Conservation (phyloP, 1,284 basidiomycete genomes). For the Polyporus tsugae region DNA sequence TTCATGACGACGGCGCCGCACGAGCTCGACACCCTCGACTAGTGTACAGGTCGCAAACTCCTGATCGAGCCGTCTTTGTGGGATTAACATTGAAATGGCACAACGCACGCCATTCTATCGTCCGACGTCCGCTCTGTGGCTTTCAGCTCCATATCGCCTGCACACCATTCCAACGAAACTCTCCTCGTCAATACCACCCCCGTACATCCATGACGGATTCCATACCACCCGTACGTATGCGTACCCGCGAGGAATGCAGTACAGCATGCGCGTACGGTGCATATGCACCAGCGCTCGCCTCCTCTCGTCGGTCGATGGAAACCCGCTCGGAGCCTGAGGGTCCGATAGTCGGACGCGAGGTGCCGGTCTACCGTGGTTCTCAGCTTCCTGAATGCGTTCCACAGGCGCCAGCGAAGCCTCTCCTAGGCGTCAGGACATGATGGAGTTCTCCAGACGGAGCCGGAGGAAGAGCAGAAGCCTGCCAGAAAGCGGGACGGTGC, state of each 20-base stretch:
- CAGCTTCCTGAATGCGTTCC: not conserved
- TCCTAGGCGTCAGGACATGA: slow-evolving; percentile 1
- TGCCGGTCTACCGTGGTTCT: slow-evolving; percentile 18
- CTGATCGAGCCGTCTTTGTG: slow-evolving; percentile 1
- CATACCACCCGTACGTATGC: not conserved
- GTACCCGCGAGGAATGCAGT: not conserved
- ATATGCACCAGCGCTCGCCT: not conserved
- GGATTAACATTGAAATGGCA: not conserved
- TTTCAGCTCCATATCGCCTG: not conserved
- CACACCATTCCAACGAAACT: not conserved
- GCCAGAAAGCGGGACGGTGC: not conserved
- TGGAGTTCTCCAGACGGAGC: slow-evolving; percentile 13
- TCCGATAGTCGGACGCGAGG: slow-evolving; percentile 32
- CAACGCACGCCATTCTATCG: not conserved
- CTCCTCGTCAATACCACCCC: not conserved
- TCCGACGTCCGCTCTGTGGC: not conserved
- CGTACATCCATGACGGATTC: too few relatives aligned
- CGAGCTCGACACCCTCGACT: too few relatives aligned
- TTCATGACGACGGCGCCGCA: too few relatives aligned
- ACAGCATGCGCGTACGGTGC: not conserved
- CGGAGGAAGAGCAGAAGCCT: slow-evolving; percentile 16
- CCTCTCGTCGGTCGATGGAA: slow-evolving; percentile 24
- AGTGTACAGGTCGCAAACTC: too few relatives aligned
- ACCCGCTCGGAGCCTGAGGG: slow-evolving; percentile 10
- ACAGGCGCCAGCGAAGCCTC: slow-evolving; percentile 14